Evolutionary conservation across 176 grass and related monocot genomes (phyloP).

Genomic region (Guadua angustifolia): DNA sequence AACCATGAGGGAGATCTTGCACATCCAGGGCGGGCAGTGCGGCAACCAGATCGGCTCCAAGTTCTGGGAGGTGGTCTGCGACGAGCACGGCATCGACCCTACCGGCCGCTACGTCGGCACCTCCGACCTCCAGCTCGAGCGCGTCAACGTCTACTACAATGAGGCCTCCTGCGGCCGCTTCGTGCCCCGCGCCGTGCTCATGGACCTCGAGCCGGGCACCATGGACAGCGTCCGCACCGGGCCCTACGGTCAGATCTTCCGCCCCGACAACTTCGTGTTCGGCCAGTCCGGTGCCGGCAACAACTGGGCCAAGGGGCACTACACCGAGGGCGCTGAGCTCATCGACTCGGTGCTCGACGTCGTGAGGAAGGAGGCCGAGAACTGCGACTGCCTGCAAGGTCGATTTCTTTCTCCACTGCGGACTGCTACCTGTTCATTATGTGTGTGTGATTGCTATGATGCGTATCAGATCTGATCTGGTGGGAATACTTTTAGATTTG

Average conservation of each 20-base stretch:
- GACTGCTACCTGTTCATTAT: slow-evolving; percentile 3
- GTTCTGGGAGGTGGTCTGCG: slow-evolving; percentile 88
- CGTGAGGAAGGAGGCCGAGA: slow-evolving; percentile 87
- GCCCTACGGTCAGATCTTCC: slow-evolving; percentile 81
- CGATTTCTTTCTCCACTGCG: not conserved
- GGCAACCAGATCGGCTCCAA: slow-evolving; percentile 90
- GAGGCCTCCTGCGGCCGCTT: slow-evolving; percentile 88
- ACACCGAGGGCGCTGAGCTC: slow-evolving; percentile 87
- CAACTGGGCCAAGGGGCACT: slow-evolving; percentile 93
- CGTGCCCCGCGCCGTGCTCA: slow-evolving; percentile 82
- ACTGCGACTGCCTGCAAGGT: slow-evolving; percentile 96
- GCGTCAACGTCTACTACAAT: slow-evolving; percentile 90
- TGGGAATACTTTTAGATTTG: slow-evolving; percentile 25
- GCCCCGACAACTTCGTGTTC: slow-evolving; percentile 86
- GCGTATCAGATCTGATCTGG: slow-evolving; percentile 11
- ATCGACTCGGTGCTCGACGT: slow-evolving; percentile 89
- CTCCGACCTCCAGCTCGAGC: slow-evolving; percentile 87
- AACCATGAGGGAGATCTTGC: slow-evolving; percentile 88
- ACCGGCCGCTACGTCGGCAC: slow-evolving; percentile 73
- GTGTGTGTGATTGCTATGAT: slow-evolving; percentile 18
- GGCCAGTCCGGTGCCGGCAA: slow-evolving; percentile 82
- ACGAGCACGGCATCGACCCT: slow-evolving; percentile 83
- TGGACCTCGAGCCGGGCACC: slow-evolving; percentile 90
- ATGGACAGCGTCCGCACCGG: slow-evolving; percentile 94
- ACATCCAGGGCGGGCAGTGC: slow-evolving; percentile 86